These are phyloP conservation scores for Cladophialophora yegresii DNA, from an alignment of 2,329 filamentous ascomycete species.

Conservation along the genomic window DNA sequence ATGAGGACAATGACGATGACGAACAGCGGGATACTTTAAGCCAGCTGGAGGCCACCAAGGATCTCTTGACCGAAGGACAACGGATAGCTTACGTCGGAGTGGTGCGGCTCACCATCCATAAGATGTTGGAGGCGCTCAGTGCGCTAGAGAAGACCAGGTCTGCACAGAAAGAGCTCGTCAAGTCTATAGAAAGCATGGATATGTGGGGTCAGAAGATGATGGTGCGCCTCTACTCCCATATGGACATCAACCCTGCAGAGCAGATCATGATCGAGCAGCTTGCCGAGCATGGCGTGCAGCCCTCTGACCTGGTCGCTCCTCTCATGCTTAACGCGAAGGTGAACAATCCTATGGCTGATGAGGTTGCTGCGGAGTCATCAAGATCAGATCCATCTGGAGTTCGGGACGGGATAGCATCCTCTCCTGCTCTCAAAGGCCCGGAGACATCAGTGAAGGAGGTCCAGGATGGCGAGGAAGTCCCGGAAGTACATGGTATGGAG, in stretches of 20 bases:
- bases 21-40: conserved; percentile 81
- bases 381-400: conserved; percentile 34
- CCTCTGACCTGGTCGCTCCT: conserved; percentile 77
- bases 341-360: conserved; percentile 78
- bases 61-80: conserved; percentile 91
- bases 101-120: conserved; percentile 75
- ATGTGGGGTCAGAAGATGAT: conserved; percentile 99
- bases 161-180: conserved; percentile 69
- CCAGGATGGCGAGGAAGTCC: conserved; percentile 68
- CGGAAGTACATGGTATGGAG: conserved; percentile 77
- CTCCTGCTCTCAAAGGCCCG: conserved; percentile 31
- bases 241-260: conserved; percentile 87
- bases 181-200: conserved; percentile 74
- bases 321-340: conserved; percentile 91
- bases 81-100: conserved; percentile 94
- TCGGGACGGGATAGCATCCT: conserved; percentile 43
- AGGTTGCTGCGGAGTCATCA: conserved; percentile 39
- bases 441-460: conserved; percentile 50
- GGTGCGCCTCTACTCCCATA: conserved; percentile 89
- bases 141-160: conserved; percentile 62
- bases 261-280: conserved; percentile 99
- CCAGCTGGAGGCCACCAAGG: conserved; percentile 94
- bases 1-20: conserved; percentile 67
- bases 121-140: conserved; percentile 71
- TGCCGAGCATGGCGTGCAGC: conserved; percentile 84